Evolutionary conservation across 2,329 filamentous ascomycete species (phyloP), one percentile per base, ranked within the genome.

Genomic region (Aspergillus awamori): DNA sequence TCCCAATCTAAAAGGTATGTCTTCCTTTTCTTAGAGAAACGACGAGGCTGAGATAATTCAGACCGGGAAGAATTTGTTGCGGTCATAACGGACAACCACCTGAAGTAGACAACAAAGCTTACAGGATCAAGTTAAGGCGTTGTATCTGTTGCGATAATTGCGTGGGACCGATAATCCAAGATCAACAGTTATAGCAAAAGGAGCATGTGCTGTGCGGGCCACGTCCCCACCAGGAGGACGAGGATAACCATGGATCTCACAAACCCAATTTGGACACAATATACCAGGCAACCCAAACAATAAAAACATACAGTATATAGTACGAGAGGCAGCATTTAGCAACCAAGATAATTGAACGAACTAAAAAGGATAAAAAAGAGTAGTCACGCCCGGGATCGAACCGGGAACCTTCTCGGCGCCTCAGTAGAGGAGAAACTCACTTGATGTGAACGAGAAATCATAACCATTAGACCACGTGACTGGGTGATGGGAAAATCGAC

Each of bases 391-490:
- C 72, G 70, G 73, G 74, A 76, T 76, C 72, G 72, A 74, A 75
- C 72, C 70, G 70, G 70, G 73, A 74, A 73, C 73, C 72, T 68
- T 74, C 73, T 74, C 72, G 73, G 73, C 72, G 66, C 63, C 66
- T 48, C 41, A 30, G 28, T 11, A 11, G 20, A 17, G 22, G 33
- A 38, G n/a, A 63, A 47, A 63, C 65, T 65, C 64, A 61, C 5
- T 62, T 70, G 67, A 63, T 75, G 73, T 75, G 72, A 75, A 74
- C 72, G 73, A 74, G 73, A 75, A 71, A 75, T 75, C 73, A 75
- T 75, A 72, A 75, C 73, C 72, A 75, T 74, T 76, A 76, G 72
- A 74, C 73, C 73, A 75, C 65, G 65, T 60, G 58, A 70, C 64
- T 69, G 39, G 3, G 30, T n/a, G 5, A 52, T 51, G 15, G 3